Percentiles rank a stretch among this genome's conserved stretches.
These are phyloP conservation scores for Russula sp. DNA, from an alignment of 768 basidiomycete genomes.

Conservation along the genomic window DNA sequence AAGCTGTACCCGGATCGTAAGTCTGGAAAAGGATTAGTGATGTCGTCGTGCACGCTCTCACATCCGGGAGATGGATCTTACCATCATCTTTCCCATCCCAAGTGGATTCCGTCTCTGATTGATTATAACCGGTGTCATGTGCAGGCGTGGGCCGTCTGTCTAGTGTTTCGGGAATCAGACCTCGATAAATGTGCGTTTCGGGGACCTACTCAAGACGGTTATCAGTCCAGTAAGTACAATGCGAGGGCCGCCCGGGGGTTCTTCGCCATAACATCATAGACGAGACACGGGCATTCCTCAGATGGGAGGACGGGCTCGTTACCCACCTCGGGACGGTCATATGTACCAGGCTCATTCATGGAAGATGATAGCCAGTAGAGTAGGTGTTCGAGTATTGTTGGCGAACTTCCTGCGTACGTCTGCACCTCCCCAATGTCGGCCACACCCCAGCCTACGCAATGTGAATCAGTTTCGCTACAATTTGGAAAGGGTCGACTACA, in stretches of 20 bases:
- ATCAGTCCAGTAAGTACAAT: conserved; percentile 26
- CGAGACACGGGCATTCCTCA: conserved; percentile 25
- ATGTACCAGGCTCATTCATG: conserved; percentile 24
- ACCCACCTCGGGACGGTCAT: conserved; percentile 30
- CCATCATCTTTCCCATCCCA: conserved; percentile 28
- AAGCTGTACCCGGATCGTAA: conserved; percentile 23
- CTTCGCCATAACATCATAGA: conserved; percentile 29
- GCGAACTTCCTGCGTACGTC: conserved; percentile 1
- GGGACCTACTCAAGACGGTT: conserved; percentile 28
- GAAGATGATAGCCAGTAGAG: conserved; percentile 30
- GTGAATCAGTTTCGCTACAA: not conserved
- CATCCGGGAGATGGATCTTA: conserved; percentile 4
- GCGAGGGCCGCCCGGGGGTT: conserved; percentile 28
- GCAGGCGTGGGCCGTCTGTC: conserved; percentile 1
- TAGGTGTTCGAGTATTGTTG: conserved; percentile 25
- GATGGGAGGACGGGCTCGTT: conserved; percentile 18
- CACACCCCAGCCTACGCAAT: conserved; percentile 23
- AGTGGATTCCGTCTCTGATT: conserved; percentile 15
- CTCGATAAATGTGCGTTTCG: conserved; percentile 27
- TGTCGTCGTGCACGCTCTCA: not conserved
- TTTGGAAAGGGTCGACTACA: not conserved
- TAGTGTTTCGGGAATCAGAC: conserved; percentile 22
- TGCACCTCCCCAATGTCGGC: conserved; percentile 19
- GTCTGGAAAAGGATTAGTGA: conserved; percentile 12
- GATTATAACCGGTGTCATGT: conserved; percentile 1